Evolutionary conservation across 2,329 filamentous ascomycete species (phyloP).

Genomic region (Periconia sp.): DNA sequence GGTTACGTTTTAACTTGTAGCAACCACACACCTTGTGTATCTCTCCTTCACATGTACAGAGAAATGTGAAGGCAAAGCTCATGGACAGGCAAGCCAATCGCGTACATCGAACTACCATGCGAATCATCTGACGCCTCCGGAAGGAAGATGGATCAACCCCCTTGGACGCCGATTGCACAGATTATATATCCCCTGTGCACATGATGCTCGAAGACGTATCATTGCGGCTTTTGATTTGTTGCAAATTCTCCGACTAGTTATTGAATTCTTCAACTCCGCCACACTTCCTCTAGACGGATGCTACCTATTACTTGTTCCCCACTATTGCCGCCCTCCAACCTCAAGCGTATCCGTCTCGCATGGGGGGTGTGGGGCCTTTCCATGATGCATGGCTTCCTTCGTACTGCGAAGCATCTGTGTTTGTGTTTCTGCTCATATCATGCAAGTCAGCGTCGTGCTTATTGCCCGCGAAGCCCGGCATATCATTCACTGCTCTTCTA

Average conservation of each 20-base stretch:
- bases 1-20: too few species aligned
- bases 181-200: constrained; percentile 16
- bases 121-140: constrained; percentile 34
- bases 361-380: not conserved
- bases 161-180: constrained; percentile 17
- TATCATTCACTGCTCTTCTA: too few species aligned
- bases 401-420: not conserved
- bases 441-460: too few species aligned
- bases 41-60: not conserved
- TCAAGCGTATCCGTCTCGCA: not conserved
- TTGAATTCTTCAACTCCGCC: constrained; percentile 27
- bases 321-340: not conserved
- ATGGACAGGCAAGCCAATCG: constrained; percentile 4
- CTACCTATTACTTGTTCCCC: not conserved
- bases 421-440: not conserved
- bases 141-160: constrained; percentile 21
- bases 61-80: not conserved
- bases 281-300: constrained; percentile 15
- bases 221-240: constrained; percentile 25
- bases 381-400: not conserved
- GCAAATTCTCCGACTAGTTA: constrained; percentile 13
- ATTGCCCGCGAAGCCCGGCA: too few species aligned
- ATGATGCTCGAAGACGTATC: constrained; percentile 23
- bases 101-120: constrained; percentile 1
- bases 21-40: not conserved